Base-by-base conservation (phyloP, 305 asterid genomes). In the Solanum hybrid region DNA sequence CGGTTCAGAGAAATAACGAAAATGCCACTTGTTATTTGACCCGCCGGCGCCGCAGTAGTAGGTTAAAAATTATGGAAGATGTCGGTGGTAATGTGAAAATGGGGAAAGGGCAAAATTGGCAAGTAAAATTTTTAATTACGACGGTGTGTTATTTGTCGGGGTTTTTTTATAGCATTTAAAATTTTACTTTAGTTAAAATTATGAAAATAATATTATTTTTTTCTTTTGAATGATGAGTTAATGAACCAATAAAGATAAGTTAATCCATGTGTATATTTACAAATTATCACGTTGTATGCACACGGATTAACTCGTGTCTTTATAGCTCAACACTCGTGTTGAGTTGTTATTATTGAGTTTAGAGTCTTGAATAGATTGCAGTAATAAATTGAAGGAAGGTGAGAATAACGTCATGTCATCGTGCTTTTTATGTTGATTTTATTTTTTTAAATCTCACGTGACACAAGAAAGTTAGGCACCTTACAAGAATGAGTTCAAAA, bases 21-120 rank as follows among this genome's bases (percentile, higher is more conserved):
- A 36, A 3, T 6, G 10, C 86, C 86, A 79, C 20, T 22, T 22
- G 10, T 9, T 31, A 7, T 31, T 76, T 76, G 6, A 76, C 4
- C 38, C 24, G 6, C 6, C 22, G 22, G 34, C 26, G 72, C 72
- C 24, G 26, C 3, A 61, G 72, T 61, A 20, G 72, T 61, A 61
- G 72, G 72, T 61, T 61, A 61, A 20, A 57, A 20, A 20, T 17
- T 61, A 61, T 61, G 24, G 10, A 61, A n/a, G 85, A 8, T 79
- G 85, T 79, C 85, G 85, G 85, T 79, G 85, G 85, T 77, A 8
- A 32, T 77, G 32, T 70, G 77, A 70, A 70, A 70, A 70, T 70
- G 7, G 9, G 13, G 15, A 3, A 77, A 20, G 15, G 38, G 41
- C 2, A 32, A 75, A 79, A 10, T 79, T 37, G 85, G 11, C 85